A percentile compares a stretch with the other conserved stretches of the same genome.
These are phyloP conservation scores for Quercus agrifolia DNA, from an alignment of 306 rosid species.

Conservation along the genomic window DNA sequence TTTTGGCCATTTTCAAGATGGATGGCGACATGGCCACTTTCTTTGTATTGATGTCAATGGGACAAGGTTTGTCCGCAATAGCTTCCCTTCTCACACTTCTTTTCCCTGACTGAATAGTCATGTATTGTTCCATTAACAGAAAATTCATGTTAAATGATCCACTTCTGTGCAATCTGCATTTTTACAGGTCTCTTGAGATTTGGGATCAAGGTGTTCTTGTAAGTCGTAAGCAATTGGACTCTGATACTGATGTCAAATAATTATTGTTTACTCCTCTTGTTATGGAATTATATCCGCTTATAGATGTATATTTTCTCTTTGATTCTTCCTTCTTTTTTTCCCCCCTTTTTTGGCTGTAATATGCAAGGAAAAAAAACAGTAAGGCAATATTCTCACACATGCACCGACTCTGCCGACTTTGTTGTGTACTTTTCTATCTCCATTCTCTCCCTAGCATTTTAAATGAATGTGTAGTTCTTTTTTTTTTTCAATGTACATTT, in stretches of 20 bases:
- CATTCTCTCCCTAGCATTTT: neutral
- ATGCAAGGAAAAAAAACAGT: neutral
- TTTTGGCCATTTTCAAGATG: conserved; percentile 85
- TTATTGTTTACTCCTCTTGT: neutral
- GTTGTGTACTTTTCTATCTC: neutral
- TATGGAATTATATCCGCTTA: neutral
- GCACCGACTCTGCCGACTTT: neutral
- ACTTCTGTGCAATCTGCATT: neutral
- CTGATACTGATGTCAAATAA: conserved; percentile 25
- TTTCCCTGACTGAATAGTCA: neutral
- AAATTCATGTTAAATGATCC: neutral
- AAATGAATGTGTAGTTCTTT: neutral
- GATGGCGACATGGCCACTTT: conserved; percentile 90
- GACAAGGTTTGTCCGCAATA: conserved; percentile 43
- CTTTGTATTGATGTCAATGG: conserved; percentile 78
- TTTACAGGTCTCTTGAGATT: conserved; percentile 57
- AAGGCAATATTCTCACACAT: neutral
- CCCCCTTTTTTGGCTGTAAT: neutral
- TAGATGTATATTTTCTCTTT: neutral
- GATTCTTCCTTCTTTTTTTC: neutral
- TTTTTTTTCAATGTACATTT: neutral
- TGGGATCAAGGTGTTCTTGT: conserved; percentile 72
- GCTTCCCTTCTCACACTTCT: neutral
- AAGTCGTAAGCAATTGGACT: conserved; percentile 45
- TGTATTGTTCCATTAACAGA: neutral